phyloP scores from a whole-genome alignment of 306 rosid species.

The Boehmeria nivea region DNA sequence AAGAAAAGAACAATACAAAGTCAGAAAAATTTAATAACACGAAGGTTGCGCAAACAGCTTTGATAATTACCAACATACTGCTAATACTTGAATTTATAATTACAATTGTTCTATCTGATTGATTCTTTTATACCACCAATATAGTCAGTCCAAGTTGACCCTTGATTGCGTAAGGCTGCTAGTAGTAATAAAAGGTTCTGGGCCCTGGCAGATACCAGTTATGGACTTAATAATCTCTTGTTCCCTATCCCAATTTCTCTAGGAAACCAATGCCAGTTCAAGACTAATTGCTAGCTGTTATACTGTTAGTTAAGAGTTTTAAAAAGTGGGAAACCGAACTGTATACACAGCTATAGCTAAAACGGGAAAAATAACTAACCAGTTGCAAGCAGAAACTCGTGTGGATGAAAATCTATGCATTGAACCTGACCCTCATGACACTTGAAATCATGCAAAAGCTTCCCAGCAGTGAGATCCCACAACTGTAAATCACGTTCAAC shows the following conservation, averaged over 20 bases:
- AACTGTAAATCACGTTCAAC: constrained; percentile 44
- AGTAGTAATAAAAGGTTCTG: neutral
- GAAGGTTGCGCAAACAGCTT: neutral
- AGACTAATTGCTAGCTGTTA: neutral
- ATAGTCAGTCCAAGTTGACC: neutral
- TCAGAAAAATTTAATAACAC: constrained; percentile 2
- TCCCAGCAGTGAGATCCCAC: constrained; percentile 99
- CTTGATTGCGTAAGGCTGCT: too few relatives aligned
- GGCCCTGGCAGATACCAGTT: neutral
- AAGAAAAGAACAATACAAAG: neutral
- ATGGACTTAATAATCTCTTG: too few relatives aligned
- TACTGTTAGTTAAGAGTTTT: neutral
- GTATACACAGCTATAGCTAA: too few relatives aligned
- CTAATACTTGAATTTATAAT: neutral
- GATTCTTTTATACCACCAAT: neutral
- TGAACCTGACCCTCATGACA: constrained; percentile 91
- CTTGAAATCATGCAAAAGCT: constrained; percentile 90
- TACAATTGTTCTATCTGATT: neutral
- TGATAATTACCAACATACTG: neutral
- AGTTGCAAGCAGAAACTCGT: constrained; percentile 92
- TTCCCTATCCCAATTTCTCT: too few relatives aligned
- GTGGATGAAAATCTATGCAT: constrained; percentile 98
- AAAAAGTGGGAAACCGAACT: neutral
- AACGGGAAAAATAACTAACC: constrained; percentile 47
- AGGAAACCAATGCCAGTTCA: too few relatives aligned